phyloP scores from a whole-genome alignment of 2,329 filamentous ascomycete species.

The Penicillium olsonii region DNA sequence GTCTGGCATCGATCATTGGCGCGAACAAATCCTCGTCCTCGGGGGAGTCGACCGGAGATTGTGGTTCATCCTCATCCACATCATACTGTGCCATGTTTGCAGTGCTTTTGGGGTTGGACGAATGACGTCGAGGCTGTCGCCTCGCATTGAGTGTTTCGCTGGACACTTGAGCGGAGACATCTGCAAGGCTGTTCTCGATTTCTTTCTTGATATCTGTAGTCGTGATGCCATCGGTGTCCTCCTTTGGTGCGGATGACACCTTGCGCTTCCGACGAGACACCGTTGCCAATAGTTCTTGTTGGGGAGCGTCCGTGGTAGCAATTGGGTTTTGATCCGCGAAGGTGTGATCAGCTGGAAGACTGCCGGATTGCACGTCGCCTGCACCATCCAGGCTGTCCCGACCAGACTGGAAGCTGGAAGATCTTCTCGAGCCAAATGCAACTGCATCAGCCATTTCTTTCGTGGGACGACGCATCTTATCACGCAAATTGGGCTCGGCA shows the following conservation, averaged over 20 bases:
- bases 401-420: conserved; percentile 47
- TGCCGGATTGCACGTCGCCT: conserved; percentile 4
- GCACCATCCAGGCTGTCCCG: conserved; percentile 43
- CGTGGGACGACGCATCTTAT: conserved; percentile 80
- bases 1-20: conserved; percentile 13
- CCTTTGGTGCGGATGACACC: conserved; percentile 25
- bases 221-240: neutral
- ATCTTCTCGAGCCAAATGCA: conserved; percentile 48
- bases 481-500: conserved; percentile 76
- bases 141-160: conserved; percentile 11
- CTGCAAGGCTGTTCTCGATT: conserved; percentile 8
- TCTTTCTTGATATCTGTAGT: conserved; percentile 2
- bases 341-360: conserved; percentile 13
- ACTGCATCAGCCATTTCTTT: conserved; percentile 77
- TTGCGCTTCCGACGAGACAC: conserved; percentile 36
- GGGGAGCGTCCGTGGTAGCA: conserved; percentile 13
- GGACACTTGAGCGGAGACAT: conserved; percentile 4
- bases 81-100: conserved; percentile 6
- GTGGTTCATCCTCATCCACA: conserved; percentile 1
- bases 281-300: conserved; percentile 23
- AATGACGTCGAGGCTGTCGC: conserved; percentile 34
- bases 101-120: conserved; percentile 30
- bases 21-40: conserved; percentile 16
- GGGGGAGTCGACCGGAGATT: conserved; percentile 5
- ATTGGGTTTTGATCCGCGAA: conserved; percentile 21